phyloP scores from a whole-genome alignment of 345 rosid species.

The Eucalyptus cloeziana region DNA sequence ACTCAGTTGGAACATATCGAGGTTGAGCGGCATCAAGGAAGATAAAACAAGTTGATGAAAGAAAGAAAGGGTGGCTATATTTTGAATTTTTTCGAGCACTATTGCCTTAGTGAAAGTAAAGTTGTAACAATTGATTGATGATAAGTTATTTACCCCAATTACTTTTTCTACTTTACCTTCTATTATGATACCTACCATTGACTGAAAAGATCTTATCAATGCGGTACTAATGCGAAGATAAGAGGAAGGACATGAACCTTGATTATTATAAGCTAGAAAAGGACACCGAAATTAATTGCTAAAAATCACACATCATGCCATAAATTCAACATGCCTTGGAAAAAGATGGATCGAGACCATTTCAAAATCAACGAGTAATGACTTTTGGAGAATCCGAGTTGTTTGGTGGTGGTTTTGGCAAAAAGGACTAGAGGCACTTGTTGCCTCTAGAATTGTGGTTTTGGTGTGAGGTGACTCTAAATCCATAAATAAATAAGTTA shows the following conservation, averaged over 20 bases:
- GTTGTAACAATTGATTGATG: background rate
- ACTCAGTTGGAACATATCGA: background rate
- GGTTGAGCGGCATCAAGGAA: background rate
- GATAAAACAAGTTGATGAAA: background rate
- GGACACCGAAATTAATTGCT: background rate
- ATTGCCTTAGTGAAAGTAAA: background rate
- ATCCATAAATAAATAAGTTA: background rate
- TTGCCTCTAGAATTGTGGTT: background rate
- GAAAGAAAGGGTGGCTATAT: background rate
- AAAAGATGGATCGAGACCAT: background rate
- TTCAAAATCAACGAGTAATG: background rate
- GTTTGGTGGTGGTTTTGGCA: background rate
- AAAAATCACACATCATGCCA: background rate
- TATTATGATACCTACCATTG: background rate
- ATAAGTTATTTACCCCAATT: background rate
- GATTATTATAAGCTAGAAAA: background rate
- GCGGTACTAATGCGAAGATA: background rate
- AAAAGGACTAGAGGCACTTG: background rate
- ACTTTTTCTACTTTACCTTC: background rate
- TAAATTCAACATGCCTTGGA: background rate
- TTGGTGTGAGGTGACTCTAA: background rate
- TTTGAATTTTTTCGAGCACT: background rate
- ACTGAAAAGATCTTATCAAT: background rate
- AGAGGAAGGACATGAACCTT: background rate
- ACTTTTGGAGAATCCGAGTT: background rate